A percentile compares a stretch with the other conserved stretches of the same genome.
Conservation (phyloP, 192 early-diverging fungal genomes). For the Phlyctochytrium planicorne region DNA sequence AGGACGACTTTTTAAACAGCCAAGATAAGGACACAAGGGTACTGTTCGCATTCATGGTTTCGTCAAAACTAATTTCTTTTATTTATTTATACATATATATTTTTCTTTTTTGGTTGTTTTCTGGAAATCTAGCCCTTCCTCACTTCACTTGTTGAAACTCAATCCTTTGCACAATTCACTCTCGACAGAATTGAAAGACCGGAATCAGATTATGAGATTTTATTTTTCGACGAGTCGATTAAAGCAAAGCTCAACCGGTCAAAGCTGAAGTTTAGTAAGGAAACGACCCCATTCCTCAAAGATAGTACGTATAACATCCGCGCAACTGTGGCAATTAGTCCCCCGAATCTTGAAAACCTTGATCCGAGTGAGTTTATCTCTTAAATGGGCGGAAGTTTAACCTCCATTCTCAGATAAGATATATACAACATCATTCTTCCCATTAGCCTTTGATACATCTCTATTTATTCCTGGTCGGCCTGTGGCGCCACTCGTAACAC, state of each 20-base stretch:
- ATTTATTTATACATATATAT: background rate
- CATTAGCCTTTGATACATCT: constrained; percentile 26
- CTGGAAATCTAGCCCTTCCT: constrained; percentile 56
- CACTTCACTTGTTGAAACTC: constrained; percentile 64
- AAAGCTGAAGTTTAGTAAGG: constrained; percentile 70
- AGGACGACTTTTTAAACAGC: constrained; percentile 56
- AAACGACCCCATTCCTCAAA: constrained; percentile 56
- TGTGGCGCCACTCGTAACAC: constrained; percentile 43
- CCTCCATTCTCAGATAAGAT: constrained; percentile 20
- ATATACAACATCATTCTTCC: constrained; percentile 23
- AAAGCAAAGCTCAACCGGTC: constrained; percentile 78
- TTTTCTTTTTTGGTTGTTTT: constrained; percentile 14
- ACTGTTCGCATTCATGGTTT: background rate
- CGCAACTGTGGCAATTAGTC: constrained; percentile 30
- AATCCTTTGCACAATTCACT: constrained; percentile 78
- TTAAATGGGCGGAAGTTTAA: background rate
- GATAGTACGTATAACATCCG: constrained; percentile 45
- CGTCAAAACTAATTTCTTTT: constrained; percentile 19
- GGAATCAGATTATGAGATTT: constrained; percentile 64
- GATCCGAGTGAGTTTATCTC: constrained; percentile 21
- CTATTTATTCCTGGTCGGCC: constrained; percentile 28
- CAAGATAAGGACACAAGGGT: constrained; percentile 57
- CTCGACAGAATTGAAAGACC: constrained; percentile 66
- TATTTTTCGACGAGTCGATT: constrained; percentile 81
- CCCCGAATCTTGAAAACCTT: constrained; percentile 36